Percentiles rank a stretch among this genome's conserved stretches.
phyloP scores from a whole-genome alignment of 2,329 filamentous ascomycete species.

The Hymenoscyphus linearis region DNA sequence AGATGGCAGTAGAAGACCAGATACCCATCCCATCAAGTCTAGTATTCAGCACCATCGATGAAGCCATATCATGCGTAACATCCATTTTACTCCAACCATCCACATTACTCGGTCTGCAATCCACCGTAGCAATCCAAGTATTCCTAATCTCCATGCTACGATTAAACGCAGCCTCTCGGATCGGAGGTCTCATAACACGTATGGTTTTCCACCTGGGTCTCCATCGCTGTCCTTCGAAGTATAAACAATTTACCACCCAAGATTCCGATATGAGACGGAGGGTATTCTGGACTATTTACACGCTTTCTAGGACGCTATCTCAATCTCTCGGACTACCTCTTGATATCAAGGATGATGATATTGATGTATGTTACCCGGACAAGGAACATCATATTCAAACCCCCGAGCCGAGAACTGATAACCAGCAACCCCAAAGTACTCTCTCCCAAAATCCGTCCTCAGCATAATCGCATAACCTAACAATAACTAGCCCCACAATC shows the following conservation, averaged over 20 bases:
- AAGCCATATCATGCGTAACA: constrained; percentile 45
- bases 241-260: constrained; percentile 39
- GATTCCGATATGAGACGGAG: background rate
- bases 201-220: constrained; percentile 53
- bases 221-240: constrained; percentile 52
- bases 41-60: constrained; percentile 44
- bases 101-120: constrained; percentile 43
- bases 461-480: background rate
- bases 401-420: background rate
- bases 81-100: constrained; percentile 42
- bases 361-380: constrained; percentile 52
- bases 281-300: constrained; percentile 54
- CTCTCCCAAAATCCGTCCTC: background rate
- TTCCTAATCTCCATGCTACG: constrained; percentile 52
- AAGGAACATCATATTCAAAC: constrained; percentile 39
- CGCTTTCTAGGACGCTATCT: constrained; percentile 48
- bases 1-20: constrained; percentile 27
- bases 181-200: constrained; percentile 49
- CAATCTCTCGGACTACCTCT: constrained; percentile 52
- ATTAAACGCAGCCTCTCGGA: constrained; percentile 50
- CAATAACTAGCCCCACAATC: background rate
- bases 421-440: background rate
- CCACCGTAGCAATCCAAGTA: constrained; percentile 47
- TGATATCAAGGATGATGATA: constrained; percentile 50
- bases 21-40: constrained; percentile 38